Evolutionary conservation across 2,329 filamentous ascomycete genomes (phyloP).

Genomic region (Achaetomium macrosporum): DNA sequence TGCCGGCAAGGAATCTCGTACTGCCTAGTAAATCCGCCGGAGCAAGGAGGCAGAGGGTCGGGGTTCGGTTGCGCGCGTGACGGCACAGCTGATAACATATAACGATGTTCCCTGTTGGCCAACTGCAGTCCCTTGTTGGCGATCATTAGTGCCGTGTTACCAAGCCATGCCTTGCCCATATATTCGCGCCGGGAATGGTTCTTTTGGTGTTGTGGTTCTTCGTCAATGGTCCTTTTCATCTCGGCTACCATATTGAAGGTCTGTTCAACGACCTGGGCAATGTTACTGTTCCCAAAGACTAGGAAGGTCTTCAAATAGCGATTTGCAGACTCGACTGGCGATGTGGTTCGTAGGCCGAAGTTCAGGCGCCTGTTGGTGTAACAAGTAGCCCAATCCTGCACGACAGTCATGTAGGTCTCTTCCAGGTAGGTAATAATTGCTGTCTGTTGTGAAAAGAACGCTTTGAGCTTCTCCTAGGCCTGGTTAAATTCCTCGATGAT

Average conservation of each 20-base stretch:
- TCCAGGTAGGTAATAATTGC: background rate
- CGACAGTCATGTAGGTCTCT: background rate
- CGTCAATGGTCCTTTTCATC: background rate
- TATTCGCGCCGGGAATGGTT: background rate
- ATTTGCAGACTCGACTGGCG: background rate
- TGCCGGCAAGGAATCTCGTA: background rate
- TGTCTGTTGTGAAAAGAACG: background rate
- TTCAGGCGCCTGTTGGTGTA: background rate
- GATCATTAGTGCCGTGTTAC: background rate
- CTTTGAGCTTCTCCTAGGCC: background rate
- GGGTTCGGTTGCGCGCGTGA: background rate
- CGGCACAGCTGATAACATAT: background rate
- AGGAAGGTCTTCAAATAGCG: background rate
- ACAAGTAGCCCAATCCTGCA: background rate
- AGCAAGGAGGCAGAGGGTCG: background rate
- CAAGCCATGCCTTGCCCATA: background rate
- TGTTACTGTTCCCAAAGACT: background rate
- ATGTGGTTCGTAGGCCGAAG: background rate
- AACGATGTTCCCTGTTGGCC: background rate
- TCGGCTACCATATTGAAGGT: background rate
- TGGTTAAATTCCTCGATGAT: no score
- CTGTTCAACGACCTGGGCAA: background rate
- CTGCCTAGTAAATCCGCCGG: background rate
- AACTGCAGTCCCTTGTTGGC: background rate
- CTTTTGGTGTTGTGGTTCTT: background rate